Evolutionary conservation across 2,329 filamentous ascomycete species (phyloP).

Genomic region (Hypomyces perniciosus): DNA sequence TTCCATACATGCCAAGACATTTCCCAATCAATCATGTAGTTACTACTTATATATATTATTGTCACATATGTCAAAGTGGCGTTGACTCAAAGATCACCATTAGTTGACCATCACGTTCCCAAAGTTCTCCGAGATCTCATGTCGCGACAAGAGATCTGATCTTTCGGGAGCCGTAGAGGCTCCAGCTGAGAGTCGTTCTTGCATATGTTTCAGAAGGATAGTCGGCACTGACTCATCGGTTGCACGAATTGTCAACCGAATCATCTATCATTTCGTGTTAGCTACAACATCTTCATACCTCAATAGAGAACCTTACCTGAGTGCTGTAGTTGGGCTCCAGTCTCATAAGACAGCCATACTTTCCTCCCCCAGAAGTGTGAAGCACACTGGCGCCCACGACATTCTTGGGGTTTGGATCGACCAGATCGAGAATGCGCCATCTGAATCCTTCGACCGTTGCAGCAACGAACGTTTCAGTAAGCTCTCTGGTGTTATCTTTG

Average conservation of each 20-base stretch:
- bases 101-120: slow-evolving; percentile 49
- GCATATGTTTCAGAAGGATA: slow-evolving; percentile 78
- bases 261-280: slow-evolving; percentile 60
- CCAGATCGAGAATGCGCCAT: slow-evolving; percentile 77
- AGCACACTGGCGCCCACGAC: slow-evolving; percentile 85
- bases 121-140: slow-evolving; percentile 51
- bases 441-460: slow-evolving; percentile 76
- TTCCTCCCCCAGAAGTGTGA: slow-evolving; percentile 76
- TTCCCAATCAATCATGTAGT: slow-evolving; percentile 10
- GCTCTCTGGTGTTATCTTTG: slow-evolving; percentile 49
- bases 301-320: slow-evolving; percentile 56
- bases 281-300: not conserved
- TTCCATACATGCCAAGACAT: slow-evolving; percentile 44
- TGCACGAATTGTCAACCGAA: slow-evolving; percentile 85
- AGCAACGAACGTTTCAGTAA: slow-evolving; percentile 65
- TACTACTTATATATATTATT: not conserved
- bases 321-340: slow-evolving; percentile 91
- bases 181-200: slow-evolving; percentile 65
- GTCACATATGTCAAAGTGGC: slow-evolving; percentile 9
- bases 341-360: slow-evolving; percentile 88
- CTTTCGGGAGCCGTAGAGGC: slow-evolving; percentile 35
- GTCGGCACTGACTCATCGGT: slow-evolving; percentile 86
- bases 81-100: slow-evolving; percentile 3
- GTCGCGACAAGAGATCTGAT: slow-evolving; percentile 35
- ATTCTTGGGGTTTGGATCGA: slow-evolving; percentile 91